These are phyloP conservation scores for Zalaria sp. DNA, from an alignment of 2,329 filamentous ascomycete genomes.

Conservation along the genomic window DNA sequence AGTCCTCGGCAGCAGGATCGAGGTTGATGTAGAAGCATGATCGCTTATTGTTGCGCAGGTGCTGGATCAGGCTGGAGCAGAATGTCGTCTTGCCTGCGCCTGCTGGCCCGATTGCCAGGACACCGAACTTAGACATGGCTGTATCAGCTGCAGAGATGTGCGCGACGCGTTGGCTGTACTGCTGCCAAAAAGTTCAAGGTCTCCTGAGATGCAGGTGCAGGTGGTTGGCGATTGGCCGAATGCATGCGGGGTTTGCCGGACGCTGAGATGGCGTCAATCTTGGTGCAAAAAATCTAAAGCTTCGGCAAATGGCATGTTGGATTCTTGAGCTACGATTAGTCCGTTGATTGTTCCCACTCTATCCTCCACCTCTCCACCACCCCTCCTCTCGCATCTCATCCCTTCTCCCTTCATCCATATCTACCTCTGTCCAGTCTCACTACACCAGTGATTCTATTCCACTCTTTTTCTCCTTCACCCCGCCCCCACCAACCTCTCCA, in stretches of 20 bases:
- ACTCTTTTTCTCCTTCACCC: slow-evolving; percentile 3
- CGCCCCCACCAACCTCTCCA: slow-evolving; percentile 3
- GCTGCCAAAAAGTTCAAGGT: too few species aligned
- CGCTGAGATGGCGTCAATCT: too few species aligned
- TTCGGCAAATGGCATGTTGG: too few species aligned
- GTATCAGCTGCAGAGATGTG: too few species aligned
- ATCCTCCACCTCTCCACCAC: background rate
- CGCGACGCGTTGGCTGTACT: slow-evolving; percentile 17
- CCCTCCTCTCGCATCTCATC: background rate
- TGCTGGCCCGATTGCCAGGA: slow-evolving; percentile 90
- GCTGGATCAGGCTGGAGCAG: slow-evolving; percentile 82
- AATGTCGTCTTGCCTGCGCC: slow-evolving; percentile 96
- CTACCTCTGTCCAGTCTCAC: slow-evolving; percentile 2
- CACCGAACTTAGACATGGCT: slow-evolving; percentile 70
- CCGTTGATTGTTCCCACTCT: background rate
- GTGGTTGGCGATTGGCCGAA: too few species aligned
- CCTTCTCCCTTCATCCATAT: background rate
- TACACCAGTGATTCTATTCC: slow-evolving; percentile 1
- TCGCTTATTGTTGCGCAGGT: slow-evolving; percentile 79
- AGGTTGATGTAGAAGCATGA: slow-evolving; percentile 97
- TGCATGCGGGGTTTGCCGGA: too few species aligned
- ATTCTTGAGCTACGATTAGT: background rate
- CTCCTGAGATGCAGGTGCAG: too few species aligned
- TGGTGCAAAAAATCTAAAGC: too few species aligned
- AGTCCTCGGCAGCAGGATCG: slow-evolving; percentile 86